A percentile compares a stretch with the other conserved stretches of the same genome.
phyloP scores from a whole-genome alignment of 2,329 filamentous ascomycete genomes.

The Fusarium bulbicola region DNA sequence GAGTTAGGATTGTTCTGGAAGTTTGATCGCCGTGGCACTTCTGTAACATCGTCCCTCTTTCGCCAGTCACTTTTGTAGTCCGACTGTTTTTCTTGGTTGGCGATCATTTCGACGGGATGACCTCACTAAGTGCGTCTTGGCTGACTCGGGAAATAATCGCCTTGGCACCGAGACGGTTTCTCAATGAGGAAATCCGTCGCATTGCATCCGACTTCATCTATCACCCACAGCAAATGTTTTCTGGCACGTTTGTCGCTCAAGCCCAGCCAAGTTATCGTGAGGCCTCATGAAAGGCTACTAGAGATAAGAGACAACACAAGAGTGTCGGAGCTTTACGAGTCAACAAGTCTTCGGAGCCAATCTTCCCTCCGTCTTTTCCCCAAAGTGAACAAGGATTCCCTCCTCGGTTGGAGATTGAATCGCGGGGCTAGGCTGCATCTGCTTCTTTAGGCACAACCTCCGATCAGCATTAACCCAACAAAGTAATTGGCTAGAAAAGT shows the following conservation, averaged over 20 bases:
- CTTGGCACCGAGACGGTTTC: slow-evolving; percentile 6
- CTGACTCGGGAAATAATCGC: slow-evolving; percentile 24
- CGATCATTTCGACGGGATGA: slow-evolving; percentile 20
- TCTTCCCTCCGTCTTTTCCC: background rate
- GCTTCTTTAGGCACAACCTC: slow-evolving; percentile 2
- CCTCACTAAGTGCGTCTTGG: slow-evolving; percentile 11
- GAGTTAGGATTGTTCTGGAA: background rate
- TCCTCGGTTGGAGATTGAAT: background rate
- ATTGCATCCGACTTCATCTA: background rate
- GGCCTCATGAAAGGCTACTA: background rate
- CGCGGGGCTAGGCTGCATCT: background rate
- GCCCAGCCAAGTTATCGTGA: background rate
- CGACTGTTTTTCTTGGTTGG: background rate
- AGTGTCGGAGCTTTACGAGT: background rate
- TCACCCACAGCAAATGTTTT: fast-evolving
- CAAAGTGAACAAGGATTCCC: background rate
- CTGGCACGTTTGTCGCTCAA: background rate
- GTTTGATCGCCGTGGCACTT: slow-evolving; percentile 30
- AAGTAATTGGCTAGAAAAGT: background rate
- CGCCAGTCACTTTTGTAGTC: background rate
- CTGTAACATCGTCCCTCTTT: background rate
- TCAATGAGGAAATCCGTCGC: background rate
- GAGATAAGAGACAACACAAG: background rate
- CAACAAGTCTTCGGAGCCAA: background rate
- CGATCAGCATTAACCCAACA: background rate